Evolutionary conservation across 768 basidiomycete genomes (phyloP), one percentile per base, ranked within the genome.

Genomic region (Tubosaeta brunneosetosa): DNA sequence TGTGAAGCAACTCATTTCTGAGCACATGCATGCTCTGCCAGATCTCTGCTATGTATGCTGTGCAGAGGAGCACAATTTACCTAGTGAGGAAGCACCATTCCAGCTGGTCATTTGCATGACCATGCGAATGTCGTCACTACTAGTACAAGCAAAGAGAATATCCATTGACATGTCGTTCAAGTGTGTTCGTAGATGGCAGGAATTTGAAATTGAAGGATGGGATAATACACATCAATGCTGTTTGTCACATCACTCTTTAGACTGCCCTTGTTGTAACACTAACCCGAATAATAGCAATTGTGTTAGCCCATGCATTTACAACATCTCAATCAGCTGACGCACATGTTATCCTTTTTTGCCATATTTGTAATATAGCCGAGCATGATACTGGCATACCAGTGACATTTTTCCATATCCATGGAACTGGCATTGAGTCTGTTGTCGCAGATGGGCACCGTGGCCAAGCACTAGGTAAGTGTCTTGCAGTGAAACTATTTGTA

Each of bases 311-410:
- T 13, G 64, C 62, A 7, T 69, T 71, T 26, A 67, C 56, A 4
- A 68, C 54, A 1, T 68, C 58, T 0, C 61, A 68, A 38, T 60
- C 55, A 13, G 62, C 69, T 0, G 26, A 65, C 10, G 63, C 64
- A 6, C 63, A 71, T 34, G 13, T 57, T 3, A 59, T 62, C 11
- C 46, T 68, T 0, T 64, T 68, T 41, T 17, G 27, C 0, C 34
- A 31, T 1, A 68, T 71, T 6, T 68, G 61, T 31, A 17, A 56
- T 0, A 59, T 51, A 2, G 44, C 44, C 25, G 13, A 10, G 16
- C 4, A 6, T 5, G 55, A 53, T 19, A 53, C 48, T 1, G 38
- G 48, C 3, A 3, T 47, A 0, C 33, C 31, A 0, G 47, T 56
- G 1, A 0, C 1, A 11, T 44, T 43, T 32, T 31, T 6, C 4